Base-by-base conservation (phyloP, 352 stramenopile species). In the Phytophthora colocasiae region DNA sequence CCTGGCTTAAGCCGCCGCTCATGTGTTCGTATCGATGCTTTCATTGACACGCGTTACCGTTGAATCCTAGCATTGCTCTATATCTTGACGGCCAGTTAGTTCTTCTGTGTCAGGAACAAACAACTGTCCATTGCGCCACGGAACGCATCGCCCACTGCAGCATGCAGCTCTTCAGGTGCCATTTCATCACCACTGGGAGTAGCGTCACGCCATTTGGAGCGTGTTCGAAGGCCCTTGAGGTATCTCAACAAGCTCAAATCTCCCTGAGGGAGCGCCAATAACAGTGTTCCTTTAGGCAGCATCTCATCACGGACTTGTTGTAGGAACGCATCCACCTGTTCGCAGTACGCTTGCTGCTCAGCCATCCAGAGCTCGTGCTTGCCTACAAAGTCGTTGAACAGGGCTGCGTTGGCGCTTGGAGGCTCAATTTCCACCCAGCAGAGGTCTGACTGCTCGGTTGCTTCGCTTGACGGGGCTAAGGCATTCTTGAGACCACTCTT, bases 361-460 rank as follows among this genome's bases (percentile, higher is more conserved):
- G 73, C 61, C 81, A 93, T 93, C 85, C 85, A 96, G 15, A 66
- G 47, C 14, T 85, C 78, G 50, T 92, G 83, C 17, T 79, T 73
- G 15, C 66, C 71, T 10, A 94, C 69, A 32, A 94, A 96, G 47
- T 90, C 71, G 32, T 83, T 81, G 31, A 73, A 74, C 26, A 70
- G 45, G 7, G 66, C 44, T 26, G 66, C 29, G 45, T 54, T 73
- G 15, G 65, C 46, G 26, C 66, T 83, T 10, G 76, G 59, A 24
- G 80, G 73, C 51, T 92, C 81, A 31, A 94, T 79, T 61, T 96
- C 85, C 3, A 93, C 39, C 87, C 87, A 96, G 41, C 80, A 89
- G 2, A 96, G 47, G 50, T 90, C 82, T 17, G 89, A 55, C 48
- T 63, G 53, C 14, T 40, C 14, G 6, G 38, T 8, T 45, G 26